Evolutionary conservation across 177 flowering plant genomes (phyloP), one percentile per base, ranked within the genome.

Genomic region (Vitis hybrid): DNA sequence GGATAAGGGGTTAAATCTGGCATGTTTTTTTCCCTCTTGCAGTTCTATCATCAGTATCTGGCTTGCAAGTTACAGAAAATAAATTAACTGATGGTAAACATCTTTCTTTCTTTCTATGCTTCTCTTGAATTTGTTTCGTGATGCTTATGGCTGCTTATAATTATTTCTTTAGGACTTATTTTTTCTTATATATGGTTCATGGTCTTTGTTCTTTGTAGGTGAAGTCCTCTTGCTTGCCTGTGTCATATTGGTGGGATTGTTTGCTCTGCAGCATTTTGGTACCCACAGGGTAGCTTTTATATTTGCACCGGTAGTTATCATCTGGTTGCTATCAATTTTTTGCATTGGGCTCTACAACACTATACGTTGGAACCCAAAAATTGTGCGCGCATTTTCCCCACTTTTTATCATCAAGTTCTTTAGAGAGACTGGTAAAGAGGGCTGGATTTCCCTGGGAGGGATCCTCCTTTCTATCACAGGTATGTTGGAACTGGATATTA

Each of bases 361-460:
- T 1, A 81, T 94, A 68, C 49, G 58, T 51, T 94, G 96, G 94
- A 92, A 94, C 56, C 97, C 97, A 32, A 82, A 67, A 61, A 77
- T 93, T 62, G 72, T 87, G 51, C 60, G 11, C 69, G 98, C 98
- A 19, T 30, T 92, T 55, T 93, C 97, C 67, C 98, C 98, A 23
- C 67, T 76, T 75, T 92, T 90, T 67, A 81, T 92, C 65, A 68
- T 89, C 77, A 90, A 81, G 73, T 91, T 87, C 83, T 92, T 93
- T 64, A 74, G 66, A 2, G 72, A 77, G 75, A 88, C 91, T 13
- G 97, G 97, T 30, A 86, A 76, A 85, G 91, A 87, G 74, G 98
- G 97, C 13, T 91, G 95, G 95, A 81, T 90, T 80, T 85, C 97
- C 69, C 89, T 93, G 70, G 98, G 97, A 56, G 97, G 97, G 51